Percentiles rank a stretch among this genome's conserved stretches.
Evolutionary conservation across 1,284 basidiomycete species (phyloP).

Genomic region (Jaminaea rosea): DNA sequence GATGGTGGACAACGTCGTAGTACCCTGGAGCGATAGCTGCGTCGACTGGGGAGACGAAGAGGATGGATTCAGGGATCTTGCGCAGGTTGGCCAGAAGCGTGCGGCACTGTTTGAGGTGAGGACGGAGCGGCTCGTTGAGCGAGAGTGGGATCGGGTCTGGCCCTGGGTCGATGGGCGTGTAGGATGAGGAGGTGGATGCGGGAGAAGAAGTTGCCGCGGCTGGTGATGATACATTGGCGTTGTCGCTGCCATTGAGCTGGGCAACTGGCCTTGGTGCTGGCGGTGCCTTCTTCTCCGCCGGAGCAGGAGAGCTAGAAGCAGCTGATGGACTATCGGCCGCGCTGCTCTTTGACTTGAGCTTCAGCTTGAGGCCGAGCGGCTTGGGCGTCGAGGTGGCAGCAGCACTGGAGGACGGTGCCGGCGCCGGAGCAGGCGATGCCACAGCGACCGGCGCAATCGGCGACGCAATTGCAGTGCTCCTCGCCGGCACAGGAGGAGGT

Average conservation of each 20-base stretch:
- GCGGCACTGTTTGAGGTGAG: constrained; percentile 59
- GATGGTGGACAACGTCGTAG: constrained; percentile 75
- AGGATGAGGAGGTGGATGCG: neutral
- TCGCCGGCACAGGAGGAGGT: neutral
- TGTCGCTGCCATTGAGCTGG: no score
- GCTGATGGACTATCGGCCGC: no score
- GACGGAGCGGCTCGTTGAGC: constrained; percentile 27
- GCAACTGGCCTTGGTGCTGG: no score
- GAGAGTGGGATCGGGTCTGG: constrained; percentile 26
- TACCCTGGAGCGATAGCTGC: constrained; percentile 80
- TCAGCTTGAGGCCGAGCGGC: constrained; percentile 5
- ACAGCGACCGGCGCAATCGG: neutral
- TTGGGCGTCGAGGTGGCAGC: constrained; percentile 2
- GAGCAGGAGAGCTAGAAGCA: no score
- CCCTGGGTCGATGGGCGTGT: constrained; percentile 1
- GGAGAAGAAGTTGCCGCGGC: no score
- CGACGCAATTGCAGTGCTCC: neutral
- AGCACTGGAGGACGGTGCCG: neutral
- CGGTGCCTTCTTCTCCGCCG: no score
- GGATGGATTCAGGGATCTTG: constrained; percentile 62
- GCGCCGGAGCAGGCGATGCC: neutral
- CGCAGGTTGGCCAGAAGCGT: constrained; percentile 61
- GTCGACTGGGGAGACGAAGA: no score
- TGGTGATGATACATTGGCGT: no score
- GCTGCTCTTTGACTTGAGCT: constrained; percentile 12